Percentiles rank a stretch among this genome's conserved stretches.
Evolutionary conservation across 2,329 filamentous ascomycete genomes (phyloP).

Genomic region (Neocucurbitaria cava): DNA sequence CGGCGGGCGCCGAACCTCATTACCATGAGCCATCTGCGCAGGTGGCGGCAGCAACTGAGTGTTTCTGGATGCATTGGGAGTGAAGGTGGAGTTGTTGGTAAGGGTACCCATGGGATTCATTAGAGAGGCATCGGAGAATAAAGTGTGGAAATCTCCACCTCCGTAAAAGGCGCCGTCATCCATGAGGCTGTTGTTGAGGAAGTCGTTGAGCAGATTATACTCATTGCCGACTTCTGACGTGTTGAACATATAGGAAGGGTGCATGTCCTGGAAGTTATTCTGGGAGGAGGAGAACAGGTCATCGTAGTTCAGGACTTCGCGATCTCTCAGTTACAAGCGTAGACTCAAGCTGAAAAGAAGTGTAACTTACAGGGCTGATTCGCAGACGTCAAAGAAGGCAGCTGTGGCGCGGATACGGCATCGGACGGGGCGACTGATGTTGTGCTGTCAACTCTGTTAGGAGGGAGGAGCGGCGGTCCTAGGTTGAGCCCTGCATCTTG

Average conservation of each 20-base stretch:
- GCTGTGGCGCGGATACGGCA: conserved; percentile 71
- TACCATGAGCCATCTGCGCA: conserved; percentile 56
- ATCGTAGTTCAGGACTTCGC: conserved; percentile 78
- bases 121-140: conserved; percentile 67
- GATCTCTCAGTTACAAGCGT: conserved; percentile 33
- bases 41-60: conserved; percentile 50
- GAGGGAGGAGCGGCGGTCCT: conserved; percentile 43
- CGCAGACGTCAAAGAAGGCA: conserved; percentile 67
- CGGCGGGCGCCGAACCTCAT: conserved; percentile 66
- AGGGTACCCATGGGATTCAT: conserved; percentile 53
- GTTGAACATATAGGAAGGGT: conserved; percentile 93
- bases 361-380: conserved; percentile 76
- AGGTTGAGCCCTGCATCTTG: conserved; percentile 49
- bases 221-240: conserved; percentile 95
- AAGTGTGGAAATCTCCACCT: conserved; percentile 55
- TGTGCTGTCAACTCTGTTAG: conserved; percentile 45
- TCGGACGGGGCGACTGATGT: conserved; percentile 76
- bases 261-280: conserved; percentile 92
- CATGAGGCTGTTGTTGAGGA: conserved; percentile 87
- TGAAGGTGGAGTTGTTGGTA: conserved; percentile 38
- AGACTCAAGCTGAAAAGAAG: conserved; percentile 29
- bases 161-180: conserved; percentile 66
- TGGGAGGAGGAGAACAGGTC: conserved; percentile 77
- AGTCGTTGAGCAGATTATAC: conserved; percentile 96
- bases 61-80: conserved; percentile 56